Conservation (phyloP, 2,329 filamentous ascomycete species). For the Aspergillus sp. region DNA sequence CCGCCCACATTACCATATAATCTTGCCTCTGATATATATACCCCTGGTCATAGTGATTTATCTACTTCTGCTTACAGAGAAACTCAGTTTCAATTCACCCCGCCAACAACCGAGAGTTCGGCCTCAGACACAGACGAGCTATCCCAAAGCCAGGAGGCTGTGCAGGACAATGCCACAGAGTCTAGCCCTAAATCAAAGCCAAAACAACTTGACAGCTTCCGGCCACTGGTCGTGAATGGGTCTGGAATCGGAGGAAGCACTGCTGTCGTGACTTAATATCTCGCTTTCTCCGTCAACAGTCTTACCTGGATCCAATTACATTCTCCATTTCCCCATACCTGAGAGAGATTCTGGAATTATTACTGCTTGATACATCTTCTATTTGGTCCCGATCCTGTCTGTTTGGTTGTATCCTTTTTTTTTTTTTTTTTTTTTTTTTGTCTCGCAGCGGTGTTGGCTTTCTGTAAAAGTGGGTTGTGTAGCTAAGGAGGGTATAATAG, state of each 20-base stretch:
- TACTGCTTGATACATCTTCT: neutral
- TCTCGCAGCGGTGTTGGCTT: neutral
- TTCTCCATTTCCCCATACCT: neutral
- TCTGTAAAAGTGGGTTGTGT: neutral
- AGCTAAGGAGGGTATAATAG: neutral
- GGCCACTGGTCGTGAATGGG: slow-evolving; percentile 36
- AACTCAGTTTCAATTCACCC: slow-evolving; percentile 3
- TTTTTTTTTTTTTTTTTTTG: neutral
- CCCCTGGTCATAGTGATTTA: neutral
- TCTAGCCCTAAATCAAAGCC: neutral
- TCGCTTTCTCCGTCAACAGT: neutral
- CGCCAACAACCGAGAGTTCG: neutral
- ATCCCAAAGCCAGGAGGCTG: neutral
- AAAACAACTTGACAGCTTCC: slow-evolving; percentile 18
- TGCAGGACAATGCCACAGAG: neutral
- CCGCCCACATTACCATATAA: slow-evolving; percentile 7
- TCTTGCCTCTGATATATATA: neutral
- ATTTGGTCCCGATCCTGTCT: neutral
- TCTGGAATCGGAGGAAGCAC: slow-evolving; percentile 26
- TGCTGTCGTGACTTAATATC: slow-evolving; percentile 12
- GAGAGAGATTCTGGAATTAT: neutral
- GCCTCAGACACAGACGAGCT: slow-evolving; percentile 4
- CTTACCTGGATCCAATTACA: neutral
- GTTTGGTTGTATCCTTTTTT: neutral
- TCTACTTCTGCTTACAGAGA: neutral